Base-by-base conservation (phyloP, 176 grass and related monocot species). In the Carex pumila region DNA sequence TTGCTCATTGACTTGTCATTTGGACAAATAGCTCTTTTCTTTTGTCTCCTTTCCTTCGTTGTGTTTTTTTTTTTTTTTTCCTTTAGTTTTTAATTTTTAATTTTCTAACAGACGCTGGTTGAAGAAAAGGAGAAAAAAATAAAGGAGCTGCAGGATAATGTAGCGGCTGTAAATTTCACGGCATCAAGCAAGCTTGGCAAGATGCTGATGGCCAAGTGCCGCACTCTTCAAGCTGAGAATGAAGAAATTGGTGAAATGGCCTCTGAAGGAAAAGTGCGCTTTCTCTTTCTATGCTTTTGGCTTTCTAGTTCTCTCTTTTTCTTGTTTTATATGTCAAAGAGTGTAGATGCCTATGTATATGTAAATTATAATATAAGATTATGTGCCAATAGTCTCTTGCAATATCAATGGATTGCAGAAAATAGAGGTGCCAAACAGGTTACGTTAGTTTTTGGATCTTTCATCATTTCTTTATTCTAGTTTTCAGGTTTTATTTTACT, bases 101-200 rank as follows among this genome's bases (percentile, higher is more conserved):
- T 81, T 86, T 79, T 78, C 3, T 57, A 63, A 53, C 82, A 99
- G 97, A 92, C 88, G 84, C 65, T 99, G 57, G 91, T 90, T 30
- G 97, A 99, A 82, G 97, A 99, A 61, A 99, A 99, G 87, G 97
- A 99, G 83, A 99, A 95, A 66, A 99, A 96, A 85, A 96, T 99
- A 73, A 99, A 99, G 73, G 97, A 99, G 32, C 90, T 99, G 79
- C 97, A 95, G 79, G 97, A 99, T 85, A 99, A 99, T 87, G 89
- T 99, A 73, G 91, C 97, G 71, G 97, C 97, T 60, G 91, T 99
- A 39, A 99, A 99, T 86, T 99, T 99, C 85, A 99, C 93, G 56
- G 89, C 97, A 68, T 92, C 91, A 6, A 95, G 91, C 85, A 99
- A 99, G 76, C 93, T 90, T 69, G 97, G 97, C 10, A 95, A 96